phyloP scores from a whole-genome alignment of 306 rosid species.

The Malus asiatica region DNA sequence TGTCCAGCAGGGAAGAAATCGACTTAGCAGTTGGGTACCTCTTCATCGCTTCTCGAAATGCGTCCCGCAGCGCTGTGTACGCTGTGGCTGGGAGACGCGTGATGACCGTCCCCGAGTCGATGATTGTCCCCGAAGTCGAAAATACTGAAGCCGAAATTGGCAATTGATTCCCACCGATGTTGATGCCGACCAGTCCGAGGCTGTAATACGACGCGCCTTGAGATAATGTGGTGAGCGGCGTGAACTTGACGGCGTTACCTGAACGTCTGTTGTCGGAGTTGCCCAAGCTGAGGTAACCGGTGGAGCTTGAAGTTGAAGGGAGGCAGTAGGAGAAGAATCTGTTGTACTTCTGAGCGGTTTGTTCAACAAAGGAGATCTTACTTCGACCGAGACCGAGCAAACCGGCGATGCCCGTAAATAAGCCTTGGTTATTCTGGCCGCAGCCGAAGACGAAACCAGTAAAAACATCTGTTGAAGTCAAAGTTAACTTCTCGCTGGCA shows the following conservation, averaged over 20 bases:
- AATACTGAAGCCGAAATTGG: conserved; percentile 19
- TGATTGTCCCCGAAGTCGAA: conserved; percentile 10
- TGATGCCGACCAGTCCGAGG: conserved; percentile 29
- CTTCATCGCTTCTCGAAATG: conserved; percentile 14
- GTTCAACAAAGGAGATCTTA: conserved; percentile 55
- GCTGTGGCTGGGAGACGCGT: conserved; percentile 20
- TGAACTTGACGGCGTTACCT: conserved; percentile 28
- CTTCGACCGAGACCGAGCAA: conserved; percentile 74
- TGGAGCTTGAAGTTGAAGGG: conserved; percentile 45
- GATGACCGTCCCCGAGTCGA: conserved; percentile 21
- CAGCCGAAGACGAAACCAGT: too few species aligned
- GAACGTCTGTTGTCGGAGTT: not conserved
- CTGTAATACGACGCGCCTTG: conserved; percentile 35
- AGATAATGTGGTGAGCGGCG: conserved; percentile 33
- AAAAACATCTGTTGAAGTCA: too few species aligned
- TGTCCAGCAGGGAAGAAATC: conserved; percentile 5
- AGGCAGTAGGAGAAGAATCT: conserved; percentile 66
- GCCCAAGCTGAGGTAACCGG: conserved; percentile 48
- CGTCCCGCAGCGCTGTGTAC: not conserved
- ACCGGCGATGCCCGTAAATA: conserved; percentile 27
- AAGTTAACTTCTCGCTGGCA: not conserved
- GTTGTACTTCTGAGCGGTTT: conserved; percentile 40
- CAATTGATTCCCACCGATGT: conserved; percentile 27
- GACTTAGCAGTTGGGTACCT: not conserved
- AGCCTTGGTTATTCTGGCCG: too few species aligned